Percentiles rank a stretch among this genome's conserved stretches.
Conservation (phyloP, 2,329 filamentous ascomycete genomes). For the Fusarium devonianum region DNA sequence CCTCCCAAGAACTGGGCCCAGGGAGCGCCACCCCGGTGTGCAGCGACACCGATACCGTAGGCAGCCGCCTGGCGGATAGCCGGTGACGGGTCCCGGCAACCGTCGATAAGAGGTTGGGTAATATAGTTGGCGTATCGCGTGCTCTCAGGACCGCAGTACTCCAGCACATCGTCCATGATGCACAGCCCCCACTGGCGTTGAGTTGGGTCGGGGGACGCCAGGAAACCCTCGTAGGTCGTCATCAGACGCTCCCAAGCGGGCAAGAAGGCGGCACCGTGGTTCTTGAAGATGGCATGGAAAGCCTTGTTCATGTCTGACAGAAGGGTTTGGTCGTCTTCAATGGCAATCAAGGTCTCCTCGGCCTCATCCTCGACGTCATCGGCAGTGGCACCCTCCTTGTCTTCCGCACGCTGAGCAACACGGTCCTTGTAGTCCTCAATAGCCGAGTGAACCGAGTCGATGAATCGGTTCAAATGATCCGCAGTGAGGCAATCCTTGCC, state of each 20-base stretch:
- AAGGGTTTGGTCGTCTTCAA: conserved; percentile 96
- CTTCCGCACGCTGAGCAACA: conserved; percentile 82
- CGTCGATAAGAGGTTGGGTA: conserved; percentile 83
- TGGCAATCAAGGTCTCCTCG: conserved; percentile 86
- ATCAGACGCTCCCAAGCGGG: conserved; percentile 87
- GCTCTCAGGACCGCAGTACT: conserved; percentile 91
- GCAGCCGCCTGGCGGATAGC: conserved; percentile 95
- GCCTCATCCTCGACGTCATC: conserved; percentile 91
- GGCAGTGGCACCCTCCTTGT: conserved; percentile 73
- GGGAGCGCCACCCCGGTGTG: conserved; percentile 84
- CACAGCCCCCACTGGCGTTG: conserved; percentile 99
- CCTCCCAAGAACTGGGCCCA: conserved; percentile 90
- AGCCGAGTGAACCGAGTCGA: conserved; percentile 83
- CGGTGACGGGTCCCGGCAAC: conserved; percentile 84
- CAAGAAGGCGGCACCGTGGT: conserved; percentile 85
- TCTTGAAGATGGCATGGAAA: conserved; percentile 98
- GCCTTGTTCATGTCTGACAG: conserved; percentile 99
- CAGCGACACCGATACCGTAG: conserved; percentile 94
- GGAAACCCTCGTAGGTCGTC: conserved; percentile 84
- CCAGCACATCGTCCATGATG: conserved; percentile 97
- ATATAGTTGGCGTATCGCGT: conserved; percentile 88
- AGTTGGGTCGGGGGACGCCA: conserved; percentile 81
- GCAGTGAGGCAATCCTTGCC: conserved; percentile 82
- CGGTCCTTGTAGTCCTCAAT: conserved; percentile 93
- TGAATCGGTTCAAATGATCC: conserved; percentile 85